Base-by-base conservation (phyloP, 2,329 filamentous ascomycete species). In the Trichoderma koningii region DNA sequence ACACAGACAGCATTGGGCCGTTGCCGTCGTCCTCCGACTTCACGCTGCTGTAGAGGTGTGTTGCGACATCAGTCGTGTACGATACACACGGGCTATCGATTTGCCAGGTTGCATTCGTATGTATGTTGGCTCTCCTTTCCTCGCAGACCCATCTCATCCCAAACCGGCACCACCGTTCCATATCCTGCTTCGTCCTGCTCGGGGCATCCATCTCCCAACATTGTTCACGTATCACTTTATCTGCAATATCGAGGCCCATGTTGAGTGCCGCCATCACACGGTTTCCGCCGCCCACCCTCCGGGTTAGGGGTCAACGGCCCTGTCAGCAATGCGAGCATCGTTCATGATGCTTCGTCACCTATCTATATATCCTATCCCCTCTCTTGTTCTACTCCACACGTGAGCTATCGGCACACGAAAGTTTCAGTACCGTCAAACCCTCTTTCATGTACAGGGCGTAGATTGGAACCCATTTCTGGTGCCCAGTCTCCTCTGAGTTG, bases 231-330 rank as follows among this genome's bases (percentile, higher is more conserved):
- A 26, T 42, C 34, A 50, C 26, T 30, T 38, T 15, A 26, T 45
- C 48, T 52, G 38, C 51, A 38, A 62, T 62, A 48, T 48, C 47
- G 44, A 62, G 48, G 50, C 59, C 59, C 59, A 57, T 44, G 59
- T 62, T 53, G 14, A 12, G 28, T 63, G 51, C 42, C 26, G 60
- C 60, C 42, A 42, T 63, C 60, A 55, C 60, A 63, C 42, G 60
- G 42, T 55, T 51, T 28, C 26, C 19, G 52, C 38, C 15, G 26
- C 60, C 52, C 60, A 63, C 60, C 51, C 59, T 62, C 59, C 48
- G 38, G 45, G 38, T 42, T 47, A 53, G 48, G 41, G 30, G 59
- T 44, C 12, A 26, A 42, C 48, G 14, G 44, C 48, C 59, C 47
- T 55, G 38, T 55, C 38, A 52, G 51, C 60, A 28, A 38, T 34